Evolutionary conservation across 2,329 filamentous ascomycete genomes (phyloP).

Genomic region (Diaporthe caulivora): DNA sequence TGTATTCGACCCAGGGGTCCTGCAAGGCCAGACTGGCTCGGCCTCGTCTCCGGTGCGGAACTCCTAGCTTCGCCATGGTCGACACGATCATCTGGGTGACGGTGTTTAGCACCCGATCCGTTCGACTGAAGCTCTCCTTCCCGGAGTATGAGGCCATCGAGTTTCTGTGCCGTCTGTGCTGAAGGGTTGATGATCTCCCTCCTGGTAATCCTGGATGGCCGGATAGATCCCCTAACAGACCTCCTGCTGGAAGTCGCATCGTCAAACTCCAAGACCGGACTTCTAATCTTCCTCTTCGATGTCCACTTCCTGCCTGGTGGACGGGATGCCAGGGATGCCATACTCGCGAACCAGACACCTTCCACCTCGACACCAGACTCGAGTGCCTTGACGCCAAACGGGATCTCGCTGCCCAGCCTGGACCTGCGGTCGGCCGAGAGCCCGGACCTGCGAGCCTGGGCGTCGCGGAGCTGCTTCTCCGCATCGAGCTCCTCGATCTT

Average conservation of each 20-base stretch:
- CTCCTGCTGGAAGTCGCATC: slow-evolving; percentile 7
- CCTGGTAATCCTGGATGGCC: slow-evolving; percentile 33
- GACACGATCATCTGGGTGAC: background rate
- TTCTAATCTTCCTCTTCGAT: slow-evolving; percentile 36
- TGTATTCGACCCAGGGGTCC: slow-evolving; percentile 36
- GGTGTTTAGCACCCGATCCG: background rate
- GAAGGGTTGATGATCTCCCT: slow-evolving; percentile 34
- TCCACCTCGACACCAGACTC: slow-evolving; percentile 87
- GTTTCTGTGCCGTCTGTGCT: slow-evolving; percentile 30
- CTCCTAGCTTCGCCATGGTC: background rate
- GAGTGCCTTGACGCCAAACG: slow-evolving; percentile 88
- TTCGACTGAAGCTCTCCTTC: slow-evolving; percentile 5
- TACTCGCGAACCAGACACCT: slow-evolving; percentile 81
- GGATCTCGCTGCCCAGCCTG: slow-evolving; percentile 68
- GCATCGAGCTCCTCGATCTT: slow-evolving; percentile 75
- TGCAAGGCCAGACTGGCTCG: background rate
- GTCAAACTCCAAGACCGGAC: slow-evolving; percentile 31
- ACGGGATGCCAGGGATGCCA: slow-evolving; percentile 53
- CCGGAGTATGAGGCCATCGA: slow-evolving; percentile 16
- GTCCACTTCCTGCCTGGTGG: slow-evolving; percentile 38
- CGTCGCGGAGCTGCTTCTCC: slow-evolving; percentile 68
- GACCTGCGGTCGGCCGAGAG: slow-evolving; percentile 54
- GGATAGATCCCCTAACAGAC: slow-evolving; percentile 12
- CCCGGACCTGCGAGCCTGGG: slow-evolving; percentile 68
- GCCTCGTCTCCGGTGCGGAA: background rate